Evolutionary conservation across 2,329 filamentous ascomycete species (phyloP), one percentile per base, ranked within the genome.

Genomic region (Sphaerulina populicola): DNA sequence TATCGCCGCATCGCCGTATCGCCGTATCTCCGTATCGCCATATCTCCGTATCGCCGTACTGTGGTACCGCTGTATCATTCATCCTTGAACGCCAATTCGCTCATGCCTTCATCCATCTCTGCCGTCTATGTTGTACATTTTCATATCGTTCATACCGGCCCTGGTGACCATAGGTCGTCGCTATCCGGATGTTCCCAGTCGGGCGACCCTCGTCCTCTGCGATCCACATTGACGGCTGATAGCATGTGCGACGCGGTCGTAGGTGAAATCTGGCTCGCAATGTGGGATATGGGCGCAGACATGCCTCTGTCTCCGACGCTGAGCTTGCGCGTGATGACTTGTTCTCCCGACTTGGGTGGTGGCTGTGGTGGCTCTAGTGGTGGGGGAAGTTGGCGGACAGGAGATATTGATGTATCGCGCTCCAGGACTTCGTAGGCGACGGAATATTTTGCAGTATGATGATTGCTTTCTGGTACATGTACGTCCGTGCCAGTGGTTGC

Each of bases 401-500:
- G 18, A 18, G 18, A 18, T 18, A 18, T 18, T 18, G 18, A 18
- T 18, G 18, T 18, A 18, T 18, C 41, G 6, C 33, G 21, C 18
- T 27, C 30, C 6, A 39, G 37, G 21, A 30, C 37, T 18, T 38
- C 21, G 27, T 29, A 29, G 8, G 33, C n/a, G 10, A 18, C 27
- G 2, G 44, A 35, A 9, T n/a, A 2, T 35, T 35, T 35, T 1
- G 12, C 31, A 35, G 31, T 18, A 12, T 38, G 35, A 15, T 35
- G 23, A 35, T 36, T 36, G 21, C 36, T 52, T 43, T 31, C 36
- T 15, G 39, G 41, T 21, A 6, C 15, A 23, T 39, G 41, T 21
- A 6, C 15, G 31, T 39, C 43, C 47, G 29, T 41, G 15, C 44
- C 41, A n/a, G 47, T 33, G 11, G 55, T 43, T 4, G 52, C 55